These are phyloP conservation scores for Immersiella caudata DNA, from an alignment of 495 filamentous ascomycete species.

Conservation along the genomic window DNA sequence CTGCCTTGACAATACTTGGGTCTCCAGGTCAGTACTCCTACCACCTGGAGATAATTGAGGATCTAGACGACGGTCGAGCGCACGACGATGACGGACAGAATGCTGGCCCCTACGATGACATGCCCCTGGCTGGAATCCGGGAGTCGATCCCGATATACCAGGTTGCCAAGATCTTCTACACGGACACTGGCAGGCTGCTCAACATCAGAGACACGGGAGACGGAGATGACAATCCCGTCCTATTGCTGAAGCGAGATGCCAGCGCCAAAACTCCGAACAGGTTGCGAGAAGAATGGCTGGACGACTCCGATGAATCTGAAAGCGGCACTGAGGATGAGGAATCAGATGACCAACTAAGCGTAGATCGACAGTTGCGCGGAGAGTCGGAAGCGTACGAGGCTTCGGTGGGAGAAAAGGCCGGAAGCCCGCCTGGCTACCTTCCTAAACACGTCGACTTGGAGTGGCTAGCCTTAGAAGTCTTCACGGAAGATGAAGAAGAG, in stretches of 20 bases:
- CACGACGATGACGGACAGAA: constrained; percentile 76
- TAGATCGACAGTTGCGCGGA: constrained; percentile 68
- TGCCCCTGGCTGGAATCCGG: constrained; percentile 74
- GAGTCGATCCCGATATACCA: constrained; percentile 87
- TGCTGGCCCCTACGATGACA: constrained; percentile 69
- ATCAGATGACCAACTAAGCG: constrained; percentile 57
- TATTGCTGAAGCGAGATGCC: constrained; percentile 83
- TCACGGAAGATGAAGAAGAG: constrained; percentile 62
- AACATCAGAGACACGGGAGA: constrained; percentile 78
- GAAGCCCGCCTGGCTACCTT: constrained; percentile 61
- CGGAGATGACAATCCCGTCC: constrained; percentile 80
- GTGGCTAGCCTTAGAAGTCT: constrained; percentile 95
- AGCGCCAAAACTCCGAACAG: constrained; percentile 71
- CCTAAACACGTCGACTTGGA: constrained; percentile 85
- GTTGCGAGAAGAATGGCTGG: constrained; percentile 29
- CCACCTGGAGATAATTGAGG: constrained; percentile 86
- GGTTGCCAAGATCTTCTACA: constrained; percentile 96
- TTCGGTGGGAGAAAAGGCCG: not conserved
- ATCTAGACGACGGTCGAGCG: constrained; percentile 86
- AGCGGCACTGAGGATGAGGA: constrained; percentile 1
- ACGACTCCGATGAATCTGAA: constrained; percentile 20
- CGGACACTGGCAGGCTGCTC: constrained; percentile 90
- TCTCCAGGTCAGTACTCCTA: constrained; percentile 76
- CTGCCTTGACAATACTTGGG: not conserved
- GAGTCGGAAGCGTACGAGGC: constrained; percentile 37